Evolutionary conservation across 768 basidiomycete genomes (phyloP).

Genomic region (Panus rudis): DNA sequence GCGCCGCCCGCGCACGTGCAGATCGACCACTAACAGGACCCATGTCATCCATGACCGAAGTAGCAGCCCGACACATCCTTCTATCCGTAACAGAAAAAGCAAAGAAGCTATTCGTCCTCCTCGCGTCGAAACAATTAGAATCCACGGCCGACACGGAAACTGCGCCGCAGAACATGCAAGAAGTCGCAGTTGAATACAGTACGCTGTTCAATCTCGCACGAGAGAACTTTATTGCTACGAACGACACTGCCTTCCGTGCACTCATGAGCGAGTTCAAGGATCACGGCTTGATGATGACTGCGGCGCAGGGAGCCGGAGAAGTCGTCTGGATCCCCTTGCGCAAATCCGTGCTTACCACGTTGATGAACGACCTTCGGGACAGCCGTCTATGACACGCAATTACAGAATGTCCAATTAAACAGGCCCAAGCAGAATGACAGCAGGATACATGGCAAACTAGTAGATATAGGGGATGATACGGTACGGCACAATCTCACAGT

Average conservation of each 20-base stretch:
- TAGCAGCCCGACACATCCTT: constrained; percentile 73
- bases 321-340: constrained; percentile 84
- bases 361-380: neutral
- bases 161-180: constrained; percentile 18
- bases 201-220: constrained; percentile 67
- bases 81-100: constrained; percentile 85
- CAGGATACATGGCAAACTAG: too few relatives aligned
- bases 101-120: constrained; percentile 68
- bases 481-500: constrained; percentile 80
- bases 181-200: constrained; percentile 56
- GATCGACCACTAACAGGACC: constrained; percentile 26
- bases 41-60: constrained; percentile 55
- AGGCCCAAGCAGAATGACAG: too few relatives aligned
- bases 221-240: constrained; percentile 84
- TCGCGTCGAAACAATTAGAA: constrained; percentile 64
- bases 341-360: constrained; percentile 24
- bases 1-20: constrained; percentile 19
- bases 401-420: too few relatives aligned
- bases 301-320: constrained; percentile 42
- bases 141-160: constrained; percentile 38
- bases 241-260: constrained; percentile 75
- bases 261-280: constrained; percentile 88
- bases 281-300: constrained; percentile 71
- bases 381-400: neutral
- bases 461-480: constrained; percentile 84